Evolutionary conservation across 169 alveolate species (phyloP).

Genomic region (Plasmodium gaboni): DNA sequence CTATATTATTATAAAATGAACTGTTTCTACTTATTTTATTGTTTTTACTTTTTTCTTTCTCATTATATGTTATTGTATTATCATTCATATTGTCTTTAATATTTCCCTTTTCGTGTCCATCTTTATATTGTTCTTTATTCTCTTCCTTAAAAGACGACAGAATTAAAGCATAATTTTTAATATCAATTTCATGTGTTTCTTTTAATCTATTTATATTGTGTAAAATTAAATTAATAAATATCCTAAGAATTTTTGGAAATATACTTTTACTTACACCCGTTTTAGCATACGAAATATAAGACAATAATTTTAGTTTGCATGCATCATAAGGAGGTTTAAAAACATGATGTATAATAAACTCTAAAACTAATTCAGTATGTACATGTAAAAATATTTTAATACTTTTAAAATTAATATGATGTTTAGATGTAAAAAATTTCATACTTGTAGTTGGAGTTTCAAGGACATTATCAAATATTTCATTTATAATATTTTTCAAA

Average conservation of each 20-base stretch:
- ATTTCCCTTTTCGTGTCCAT: background rate
- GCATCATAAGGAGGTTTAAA: constrained; percentile 42
- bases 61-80: background rate
- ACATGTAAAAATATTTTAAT: constrained; percentile 61
- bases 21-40: no score
- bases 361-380: constrained; percentile 65
- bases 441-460: background rate
- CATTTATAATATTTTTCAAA: constrained; percentile 39
- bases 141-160: constrained; percentile 4
- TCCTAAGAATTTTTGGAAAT: constrained; percentile 18
- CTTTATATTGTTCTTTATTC: background rate
- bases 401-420: constrained; percentile 50
- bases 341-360: constrained; percentile 22
- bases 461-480: constrained; percentile 20
- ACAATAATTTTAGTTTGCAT: constrained; percentile 48
- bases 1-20: no score
- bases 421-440: constrained; percentile 26
- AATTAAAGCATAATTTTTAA: constrained; percentile 21
- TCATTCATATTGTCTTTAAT: background rate
- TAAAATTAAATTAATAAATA: constrained; percentile 34
- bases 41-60: no score
- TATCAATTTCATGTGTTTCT: constrained; percentile 1
- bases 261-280: constrained; percentile 1
- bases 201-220: background rate
- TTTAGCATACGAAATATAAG: constrained; percentile 63